A percentile compares a stretch with the other conserved stretches of the same genome.
These are phyloP conservation scores for Paramecium caudatum DNA, from an alignment of 73 alveolate species.

Conservation along the genomic window DNA sequence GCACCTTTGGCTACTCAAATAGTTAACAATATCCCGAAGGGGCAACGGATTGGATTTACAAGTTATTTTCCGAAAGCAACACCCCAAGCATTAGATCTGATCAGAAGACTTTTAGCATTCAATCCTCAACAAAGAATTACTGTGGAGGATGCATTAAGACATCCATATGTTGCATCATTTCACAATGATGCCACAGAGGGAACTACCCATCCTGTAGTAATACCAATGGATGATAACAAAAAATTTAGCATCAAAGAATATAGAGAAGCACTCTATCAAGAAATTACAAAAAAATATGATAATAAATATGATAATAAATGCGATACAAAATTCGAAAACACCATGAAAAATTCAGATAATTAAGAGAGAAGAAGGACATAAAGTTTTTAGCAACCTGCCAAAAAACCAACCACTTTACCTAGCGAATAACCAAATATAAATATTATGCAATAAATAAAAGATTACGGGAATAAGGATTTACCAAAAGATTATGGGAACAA, in stretches of 20 bases:
- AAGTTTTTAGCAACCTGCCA: slow-evolving; percentile 19
- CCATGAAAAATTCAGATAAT: background rate
- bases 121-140: slow-evolving; percentile 90
- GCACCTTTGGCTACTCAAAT: slow-evolving; percentile 80
- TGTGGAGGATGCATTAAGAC: slow-evolving; percentile 91
- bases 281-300: slow-evolving; percentile 86
- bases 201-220: slow-evolving; percentile 79
- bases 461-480: background rate
- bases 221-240: slow-evolving; percentile 89
- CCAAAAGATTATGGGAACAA: background rate
- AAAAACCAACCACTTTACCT: slow-evolving; percentile 4
- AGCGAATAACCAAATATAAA: slow-evolving; percentile 11
- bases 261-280: slow-evolving; percentile 87
- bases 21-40: slow-evolving; percentile 81
- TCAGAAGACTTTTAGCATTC: slow-evolving; percentile 79
- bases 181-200: slow-evolving; percentile 90
- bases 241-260: slow-evolving; percentile 92
- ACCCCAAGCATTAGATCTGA: slow-evolving; percentile 88
- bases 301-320: background rate
- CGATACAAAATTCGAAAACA: slow-evolving; percentile 3
- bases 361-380: slow-evolving; percentile 43
- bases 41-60: slow-evolving; percentile 80
- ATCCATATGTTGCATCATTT: slow-evolving; percentile 93
- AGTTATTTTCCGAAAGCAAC: slow-evolving; percentile 87
- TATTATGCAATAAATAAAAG: slow-evolving; percentile 35